phyloP scores from a whole-genome alignment of 768 basidiomycete species.

The Leccinum variicolor region DNA sequence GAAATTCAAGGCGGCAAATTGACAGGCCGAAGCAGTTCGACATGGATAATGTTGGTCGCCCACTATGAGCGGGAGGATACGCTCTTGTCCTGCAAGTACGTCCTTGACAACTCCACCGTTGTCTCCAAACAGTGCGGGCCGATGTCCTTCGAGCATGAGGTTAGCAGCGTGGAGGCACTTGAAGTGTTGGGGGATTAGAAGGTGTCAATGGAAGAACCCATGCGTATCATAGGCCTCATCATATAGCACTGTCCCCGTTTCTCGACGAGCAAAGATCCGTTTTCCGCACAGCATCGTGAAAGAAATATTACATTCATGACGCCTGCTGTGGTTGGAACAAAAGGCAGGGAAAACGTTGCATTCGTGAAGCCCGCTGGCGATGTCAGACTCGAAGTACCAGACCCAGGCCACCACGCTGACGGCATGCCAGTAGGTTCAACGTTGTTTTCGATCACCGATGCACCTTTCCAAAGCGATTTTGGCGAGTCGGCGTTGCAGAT shows the following conservation, averaged over 20 bases:
- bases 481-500: too few species aligned
- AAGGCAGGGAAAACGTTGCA: conserved; percentile 7
- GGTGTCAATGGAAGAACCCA: background rate
- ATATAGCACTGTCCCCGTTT: conserved; percentile 11
- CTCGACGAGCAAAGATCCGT: conserved; percentile 4
- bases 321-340: background rate
- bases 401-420: too few species aligned
- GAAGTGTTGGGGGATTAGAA: background rate
- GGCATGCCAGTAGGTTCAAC: too few species aligned
- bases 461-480: background rate
- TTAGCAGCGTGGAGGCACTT: background rate
- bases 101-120: conserved; percentile 13
- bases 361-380: conserved; percentile 11
- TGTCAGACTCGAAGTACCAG: too few species aligned
- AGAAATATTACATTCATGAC: background rate
- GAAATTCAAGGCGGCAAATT: conserved; percentile 63
- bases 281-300: conserved; percentile 11
- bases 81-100: conserved; percentile 34
- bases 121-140: conserved; percentile 10
- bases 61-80: conserved; percentile 39
- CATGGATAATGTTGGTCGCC: conserved; percentile 49
- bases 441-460: too few species aligned
- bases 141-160: conserved; percentile 14
- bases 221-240: conserved; percentile 7
- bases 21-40: conserved; percentile 44